Percentiles rank a stretch among this genome's conserved stretches.
Conservation (phyloP, 331 rosid genomes). For the Arachis monticola region DNA sequence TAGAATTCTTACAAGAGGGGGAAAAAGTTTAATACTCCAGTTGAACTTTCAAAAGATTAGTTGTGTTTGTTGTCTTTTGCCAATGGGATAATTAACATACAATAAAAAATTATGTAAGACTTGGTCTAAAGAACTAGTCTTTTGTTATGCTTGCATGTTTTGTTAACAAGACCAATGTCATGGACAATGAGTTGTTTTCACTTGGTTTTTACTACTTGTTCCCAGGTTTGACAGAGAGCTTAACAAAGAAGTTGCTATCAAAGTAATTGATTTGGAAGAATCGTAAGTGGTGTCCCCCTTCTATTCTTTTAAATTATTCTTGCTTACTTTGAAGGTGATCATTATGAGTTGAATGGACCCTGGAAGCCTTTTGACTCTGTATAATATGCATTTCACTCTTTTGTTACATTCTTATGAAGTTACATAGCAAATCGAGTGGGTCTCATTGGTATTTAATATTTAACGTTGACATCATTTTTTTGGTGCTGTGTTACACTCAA, state of each 20-base stretch:
- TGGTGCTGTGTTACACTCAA: slow-evolving; percentile 7
- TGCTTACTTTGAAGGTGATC: slow-evolving; percentile 22
- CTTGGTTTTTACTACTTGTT: slow-evolving; percentile 39
- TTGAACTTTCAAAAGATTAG: slow-evolving; percentile 25
- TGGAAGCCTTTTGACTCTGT: slow-evolving; percentile 13
- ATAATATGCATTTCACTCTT: slow-evolving; percentile 20
- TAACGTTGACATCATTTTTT: slow-evolving; percentile 21
- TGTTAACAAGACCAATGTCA: background rate
- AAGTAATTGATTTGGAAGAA: slow-evolving; percentile 98
- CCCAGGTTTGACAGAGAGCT: slow-evolving; percentile 94
- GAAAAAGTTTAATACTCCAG: slow-evolving; percentile 13
- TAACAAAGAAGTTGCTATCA: slow-evolving; percentile 88
- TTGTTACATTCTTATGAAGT: slow-evolving; percentile 25
- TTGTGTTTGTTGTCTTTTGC: slow-evolving; percentile 16
- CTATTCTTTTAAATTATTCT: background rate
- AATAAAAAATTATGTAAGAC: background rate
- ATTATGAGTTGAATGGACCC: slow-evolving; percentile 18
- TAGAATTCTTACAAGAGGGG: slow-evolving; percentile 18
- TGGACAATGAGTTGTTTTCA: slow-evolving; percentile 37
- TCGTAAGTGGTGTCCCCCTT: slow-evolving; percentile 65
- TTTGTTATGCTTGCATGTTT: slow-evolving; percentile 32
- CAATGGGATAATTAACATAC: slow-evolving; percentile 2
- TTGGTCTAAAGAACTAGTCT: slow-evolving; percentile 19
- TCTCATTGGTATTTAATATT: slow-evolving; percentile 18
- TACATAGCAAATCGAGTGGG: background rate